Conservation (phyloP, 805 yeast species). For the Wickerhamomyces silvicola region DNA sequence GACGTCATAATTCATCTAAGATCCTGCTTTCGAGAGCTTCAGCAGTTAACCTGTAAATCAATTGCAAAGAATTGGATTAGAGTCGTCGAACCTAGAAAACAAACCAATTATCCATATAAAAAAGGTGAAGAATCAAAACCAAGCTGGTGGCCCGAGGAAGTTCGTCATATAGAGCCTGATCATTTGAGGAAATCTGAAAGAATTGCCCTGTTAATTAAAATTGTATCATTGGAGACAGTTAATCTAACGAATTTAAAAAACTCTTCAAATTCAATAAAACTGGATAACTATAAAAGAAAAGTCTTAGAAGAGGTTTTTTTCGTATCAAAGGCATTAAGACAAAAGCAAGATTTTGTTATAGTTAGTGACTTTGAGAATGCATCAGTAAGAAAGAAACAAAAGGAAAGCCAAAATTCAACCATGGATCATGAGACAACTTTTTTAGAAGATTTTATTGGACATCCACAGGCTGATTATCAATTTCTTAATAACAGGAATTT, state of each 20-base stretch:
- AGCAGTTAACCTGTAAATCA: slow-evolving; percentile 50
- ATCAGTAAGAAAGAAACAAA: background rate
- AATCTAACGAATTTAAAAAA: slow-evolving; percentile 2
- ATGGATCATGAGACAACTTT: no score
- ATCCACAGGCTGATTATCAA: background rate
- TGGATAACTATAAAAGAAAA: slow-evolving; percentile 3
- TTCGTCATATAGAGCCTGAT: slow-evolving; percentile 67
- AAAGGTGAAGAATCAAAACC: slow-evolving; percentile 45
- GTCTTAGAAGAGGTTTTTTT: slow-evolving; percentile 12
- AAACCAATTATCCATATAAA: slow-evolving; percentile 57
- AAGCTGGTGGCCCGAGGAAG: slow-evolving; percentile 61
- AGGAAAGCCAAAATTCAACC: background rate
- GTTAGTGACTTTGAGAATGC: slow-evolving; percentile 2
- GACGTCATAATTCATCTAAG: slow-evolving; percentile 6
- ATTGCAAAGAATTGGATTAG: slow-evolving; percentile 66
- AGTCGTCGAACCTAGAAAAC: slow-evolving; percentile 59
- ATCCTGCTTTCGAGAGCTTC: slow-evolving; percentile 11
- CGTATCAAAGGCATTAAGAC: background rate
- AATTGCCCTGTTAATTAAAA: slow-evolving; percentile 38
- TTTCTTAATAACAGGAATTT: no score
- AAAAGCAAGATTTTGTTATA: background rate
- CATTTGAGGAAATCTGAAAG: slow-evolving; percentile 59
- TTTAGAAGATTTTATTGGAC: background rate
- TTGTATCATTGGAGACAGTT: slow-evolving; percentile 23
- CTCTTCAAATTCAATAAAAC: background rate